Evolutionary conservation across 2,329 filamentous ascomycete species (phyloP).

Genomic region (Penicillium sp.): DNA sequence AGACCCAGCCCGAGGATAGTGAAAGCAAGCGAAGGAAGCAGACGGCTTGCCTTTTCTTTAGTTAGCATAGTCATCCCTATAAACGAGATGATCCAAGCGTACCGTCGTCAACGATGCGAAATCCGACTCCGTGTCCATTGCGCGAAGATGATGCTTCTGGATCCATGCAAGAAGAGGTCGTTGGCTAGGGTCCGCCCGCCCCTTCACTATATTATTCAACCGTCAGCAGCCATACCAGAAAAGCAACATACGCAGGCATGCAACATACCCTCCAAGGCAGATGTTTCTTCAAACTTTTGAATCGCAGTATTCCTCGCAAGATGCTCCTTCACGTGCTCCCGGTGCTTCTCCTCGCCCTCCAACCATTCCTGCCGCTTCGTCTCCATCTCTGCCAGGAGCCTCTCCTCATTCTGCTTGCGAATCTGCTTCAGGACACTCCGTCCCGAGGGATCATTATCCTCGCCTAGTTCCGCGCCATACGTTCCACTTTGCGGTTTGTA

Average conservation of each 20-base stretch:
- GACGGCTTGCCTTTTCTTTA: slow-evolving; percentile 43
- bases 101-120: slow-evolving; percentile 43
- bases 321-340: slow-evolving; percentile 37
- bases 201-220: slow-evolving; percentile 34
- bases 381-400: slow-evolving; percentile 50
- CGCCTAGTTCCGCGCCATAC: slow-evolving; percentile 47
- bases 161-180: slow-evolving; percentile 49
- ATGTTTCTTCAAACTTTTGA: slow-evolving; percentile 41
- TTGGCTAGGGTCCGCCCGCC: slow-evolving; percentile 44
- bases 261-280: slow-evolving; percentile 41
- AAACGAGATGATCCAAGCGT: slow-evolving; percentile 11
- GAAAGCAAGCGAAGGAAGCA: slow-evolving; percentile 52
- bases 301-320: slow-evolving; percentile 41
- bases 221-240: background rate
- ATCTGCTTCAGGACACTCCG: slow-evolving; percentile 48
- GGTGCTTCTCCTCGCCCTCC: slow-evolving; percentile 52
- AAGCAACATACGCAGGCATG: background rate
- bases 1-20: slow-evolving; percentile 45
- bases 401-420: slow-evolving; percentile 46
- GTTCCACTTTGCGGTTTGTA: slow-evolving; percentile 51
- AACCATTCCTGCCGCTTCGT: slow-evolving; percentile 58
- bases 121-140: slow-evolving; percentile 40
- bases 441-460: slow-evolving; percentile 49
- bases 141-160: slow-evolving; percentile 48
- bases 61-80: background rate